Conservation (phyloP, 1,139 yeast species). For the Hanseniaspora gamundiae region DNA sequence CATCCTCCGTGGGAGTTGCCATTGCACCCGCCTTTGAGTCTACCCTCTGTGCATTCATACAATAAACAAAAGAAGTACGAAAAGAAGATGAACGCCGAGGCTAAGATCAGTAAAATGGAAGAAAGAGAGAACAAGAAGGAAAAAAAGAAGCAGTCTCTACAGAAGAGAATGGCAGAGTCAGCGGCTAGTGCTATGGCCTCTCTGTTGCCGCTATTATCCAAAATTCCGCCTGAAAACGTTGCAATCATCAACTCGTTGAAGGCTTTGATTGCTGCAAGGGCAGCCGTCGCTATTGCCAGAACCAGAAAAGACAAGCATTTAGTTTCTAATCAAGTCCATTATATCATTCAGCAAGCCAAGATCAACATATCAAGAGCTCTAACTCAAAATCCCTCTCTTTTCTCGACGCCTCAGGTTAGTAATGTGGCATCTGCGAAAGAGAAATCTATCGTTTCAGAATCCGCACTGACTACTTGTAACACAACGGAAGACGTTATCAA, state of each 20-base stretch:
- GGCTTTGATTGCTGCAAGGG: constrained; percentile 2
- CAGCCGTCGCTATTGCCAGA: constrained; percentile 2
- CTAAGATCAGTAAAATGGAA: not conserved
- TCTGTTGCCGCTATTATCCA: not conserved
- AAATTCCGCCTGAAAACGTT: not conserved
- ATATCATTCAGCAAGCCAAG: constrained; percentile 1
- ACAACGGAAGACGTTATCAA: not conserved
- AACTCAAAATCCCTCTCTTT: not conserved
- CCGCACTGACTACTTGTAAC: not conserved
- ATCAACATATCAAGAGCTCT: not conserved
- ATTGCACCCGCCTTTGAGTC: constrained; percentile 20
- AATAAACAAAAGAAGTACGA: not conserved
- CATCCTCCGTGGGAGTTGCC: constrained; percentile 25
- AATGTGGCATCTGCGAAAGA: too few species aligned
- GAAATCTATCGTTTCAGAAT: too few species aligned
- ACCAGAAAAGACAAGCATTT: not conserved
- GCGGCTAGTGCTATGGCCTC: constrained; percentile 1
- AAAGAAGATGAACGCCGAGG: not conserved
- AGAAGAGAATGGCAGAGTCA: not conserved
- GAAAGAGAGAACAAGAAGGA: not conserved
- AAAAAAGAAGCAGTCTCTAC: not conserved
- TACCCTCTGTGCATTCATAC: constrained; percentile 17
- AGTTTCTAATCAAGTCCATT: not conserved
- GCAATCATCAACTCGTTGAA: not conserved
- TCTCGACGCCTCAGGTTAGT: too few species aligned